These are phyloP conservation scores for Aspergillus transmontanensis DNA, from an alignment of 2,329 filamentous ascomycete species.

Conservation along the genomic window DNA sequence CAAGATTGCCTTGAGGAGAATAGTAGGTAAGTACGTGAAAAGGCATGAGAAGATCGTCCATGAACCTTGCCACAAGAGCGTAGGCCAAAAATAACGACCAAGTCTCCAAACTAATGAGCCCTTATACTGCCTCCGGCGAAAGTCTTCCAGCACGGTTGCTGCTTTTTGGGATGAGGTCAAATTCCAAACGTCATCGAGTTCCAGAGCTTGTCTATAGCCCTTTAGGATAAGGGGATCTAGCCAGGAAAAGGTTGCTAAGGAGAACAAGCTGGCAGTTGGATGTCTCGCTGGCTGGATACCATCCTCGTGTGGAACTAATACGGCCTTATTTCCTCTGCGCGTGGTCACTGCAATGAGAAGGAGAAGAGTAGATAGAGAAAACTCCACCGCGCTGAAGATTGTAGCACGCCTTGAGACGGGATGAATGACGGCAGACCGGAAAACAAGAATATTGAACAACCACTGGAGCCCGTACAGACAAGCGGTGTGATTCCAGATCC, in stretches of 20 bases:
- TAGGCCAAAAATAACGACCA: slow-evolving; percentile 77
- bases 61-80: slow-evolving; percentile 73
- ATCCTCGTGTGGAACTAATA: slow-evolving; percentile 85
- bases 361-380: slow-evolving; percentile 72
- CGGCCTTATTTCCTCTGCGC: slow-evolving; percentile 87
- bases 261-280: slow-evolving; percentile 84
- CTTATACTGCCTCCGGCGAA: slow-evolving; percentile 83
- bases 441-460: slow-evolving; percentile 73
- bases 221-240: slow-evolving; percentile 85
- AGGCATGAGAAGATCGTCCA: slow-evolving; percentile 80
- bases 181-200: slow-evolving; percentile 90
- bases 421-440: slow-evolving; percentile 84
- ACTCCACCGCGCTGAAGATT: slow-evolving; percentile 71
- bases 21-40: slow-evolving; percentile 87
- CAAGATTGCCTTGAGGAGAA: slow-evolving; percentile 87
- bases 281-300: slow-evolving; percentile 85
- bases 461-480: slow-evolving; percentile 81
- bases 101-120: slow-evolving; percentile 77
- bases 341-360: slow-evolving; percentile 77
- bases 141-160: slow-evolving; percentile 74
- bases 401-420: slow-evolving; percentile 65
- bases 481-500: slow-evolving; percentile 91
- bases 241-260: slow-evolving; percentile 86
- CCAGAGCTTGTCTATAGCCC: slow-evolving; percentile 82
- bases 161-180: slow-evolving; percentile 86